A percentile compares a stretch with the other conserved stretches of the same genome.
phyloP scores from a whole-genome alignment of 176 grass and related monocot genomes.

The Musa itinerans region DNA sequence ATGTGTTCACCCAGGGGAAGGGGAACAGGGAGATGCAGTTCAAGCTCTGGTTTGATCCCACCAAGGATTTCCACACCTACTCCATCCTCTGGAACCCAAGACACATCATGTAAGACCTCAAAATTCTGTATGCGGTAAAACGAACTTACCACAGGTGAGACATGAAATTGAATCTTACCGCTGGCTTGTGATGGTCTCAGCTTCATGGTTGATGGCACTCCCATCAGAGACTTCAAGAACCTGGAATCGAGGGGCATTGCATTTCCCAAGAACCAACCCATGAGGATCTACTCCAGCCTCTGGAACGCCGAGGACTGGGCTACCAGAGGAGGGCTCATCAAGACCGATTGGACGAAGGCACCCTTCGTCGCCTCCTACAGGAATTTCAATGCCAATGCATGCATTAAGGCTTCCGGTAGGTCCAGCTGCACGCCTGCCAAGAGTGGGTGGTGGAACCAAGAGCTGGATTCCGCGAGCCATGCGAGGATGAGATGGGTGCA shows the following conservation, averaged over 20 bases:
- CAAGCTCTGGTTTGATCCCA: slow-evolving; percentile 78
- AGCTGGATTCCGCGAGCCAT: slow-evolving; percentile 31
- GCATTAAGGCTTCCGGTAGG: slow-evolving; percentile 22
- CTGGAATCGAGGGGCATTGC: slow-evolving; percentile 23
- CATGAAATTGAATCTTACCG: too few relatives aligned
- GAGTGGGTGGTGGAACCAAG: slow-evolving; percentile 47
- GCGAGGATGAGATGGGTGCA: slow-evolving; percentile 30
- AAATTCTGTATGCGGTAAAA: too few relatives aligned
- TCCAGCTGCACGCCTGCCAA: slow-evolving; percentile 25
- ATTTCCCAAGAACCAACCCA: slow-evolving; percentile 44
- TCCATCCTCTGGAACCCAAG: slow-evolving; percentile 63
- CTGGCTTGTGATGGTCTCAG: slow-evolving; percentile 14
- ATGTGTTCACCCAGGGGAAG: slow-evolving; percentile 63
- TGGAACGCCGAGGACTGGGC: slow-evolving; percentile 87
- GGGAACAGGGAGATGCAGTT: slow-evolving; percentile 83
- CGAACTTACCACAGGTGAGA: too few relatives aligned
- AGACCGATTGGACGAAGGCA: slow-evolving; percentile 66
- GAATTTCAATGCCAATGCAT: slow-evolving; percentile 21
- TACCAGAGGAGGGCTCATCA: slow-evolving; percentile 56
- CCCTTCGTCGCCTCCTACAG: slow-evolving; percentile 51
- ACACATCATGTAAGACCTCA: neutral
- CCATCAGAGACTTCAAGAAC: slow-evolving; percentile 64
- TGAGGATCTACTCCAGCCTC: slow-evolving; percentile 55
- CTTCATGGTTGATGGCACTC: slow-evolving; percentile 56
- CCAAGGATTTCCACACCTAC: slow-evolving; percentile 66